Evolutionary conservation across 805 yeast species (phyloP).

Genomic region (Wickerhamomyces silvicola): DNA sequence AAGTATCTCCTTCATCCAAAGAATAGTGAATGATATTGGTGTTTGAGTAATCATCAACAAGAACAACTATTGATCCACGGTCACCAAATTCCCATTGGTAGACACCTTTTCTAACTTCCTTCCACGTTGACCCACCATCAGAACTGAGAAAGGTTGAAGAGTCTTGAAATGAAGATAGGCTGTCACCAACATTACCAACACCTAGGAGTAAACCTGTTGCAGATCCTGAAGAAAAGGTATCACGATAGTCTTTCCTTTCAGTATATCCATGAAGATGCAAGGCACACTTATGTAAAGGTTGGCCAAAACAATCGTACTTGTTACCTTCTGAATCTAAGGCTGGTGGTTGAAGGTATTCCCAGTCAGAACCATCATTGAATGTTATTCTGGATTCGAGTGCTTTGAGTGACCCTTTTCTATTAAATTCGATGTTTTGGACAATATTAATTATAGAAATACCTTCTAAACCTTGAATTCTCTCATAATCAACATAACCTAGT

Average conservation of each 20-base stretch:
- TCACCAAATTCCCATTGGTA: slow-evolving; percentile 96
- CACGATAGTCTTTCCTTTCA: slow-evolving; percentile 77
- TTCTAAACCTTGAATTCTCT: slow-evolving; percentile 73
- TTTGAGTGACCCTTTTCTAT: slow-evolving; percentile 41
- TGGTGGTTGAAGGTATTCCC: slow-evolving; percentile 74
- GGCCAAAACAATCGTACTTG: slow-evolving; percentile 45
- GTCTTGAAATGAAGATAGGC: slow-evolving; percentile 40
- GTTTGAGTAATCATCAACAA: slow-evolving; percentile 50
- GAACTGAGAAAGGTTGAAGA: slow-evolving; percentile 68
- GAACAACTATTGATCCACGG: slow-evolving; percentile 77
- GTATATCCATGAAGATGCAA: slow-evolving; percentile 88
- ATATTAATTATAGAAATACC: slow-evolving; percentile 74
- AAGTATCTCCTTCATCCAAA: slow-evolving; percentile 70
- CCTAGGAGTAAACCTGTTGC: slow-evolving; percentile 86
- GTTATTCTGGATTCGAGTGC: slow-evolving; percentile 66
- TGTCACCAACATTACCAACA: slow-evolving; percentile 81
- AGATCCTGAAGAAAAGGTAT: slow-evolving; percentile 79
- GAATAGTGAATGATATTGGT: slow-evolving; percentile 63
- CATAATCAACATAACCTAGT: slow-evolving; percentile 82
- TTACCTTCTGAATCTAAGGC: slow-evolving; percentile 53
- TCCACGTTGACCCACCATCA: slow-evolving; percentile 92
- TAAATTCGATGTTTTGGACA: slow-evolving; percentile 49
- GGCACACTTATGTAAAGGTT: slow-evolving; percentile 55
- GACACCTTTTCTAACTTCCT: slow-evolving; percentile 63
- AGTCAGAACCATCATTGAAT: slow-evolving; percentile 86